A percentile compares a stretch with the other conserved stretches of the same genome.
phyloP scores from a whole-genome alignment of 164 flowering plant species.

The Litsea cubeba region DNA sequence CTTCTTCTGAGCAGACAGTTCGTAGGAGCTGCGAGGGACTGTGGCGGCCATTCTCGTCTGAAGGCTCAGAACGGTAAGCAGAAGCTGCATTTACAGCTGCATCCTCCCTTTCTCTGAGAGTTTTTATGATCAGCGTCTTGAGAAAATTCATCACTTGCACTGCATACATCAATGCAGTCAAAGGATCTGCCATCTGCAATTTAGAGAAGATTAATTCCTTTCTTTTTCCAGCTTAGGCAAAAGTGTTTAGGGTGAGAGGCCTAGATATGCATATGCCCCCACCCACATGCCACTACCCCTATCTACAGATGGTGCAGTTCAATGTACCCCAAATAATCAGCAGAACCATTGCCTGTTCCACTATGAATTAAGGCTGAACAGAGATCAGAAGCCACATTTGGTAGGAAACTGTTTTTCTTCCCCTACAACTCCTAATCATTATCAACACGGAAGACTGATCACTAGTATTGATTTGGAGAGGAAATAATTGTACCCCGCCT shows the following conservation, averaged over 20 bases:
- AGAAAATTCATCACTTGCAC: conserved; percentile 92
- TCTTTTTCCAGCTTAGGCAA: neutral
- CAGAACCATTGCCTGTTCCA: no score
- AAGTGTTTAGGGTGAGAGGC: neutral
- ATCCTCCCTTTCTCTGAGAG: conserved; percentile 57
- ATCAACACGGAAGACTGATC: no score
- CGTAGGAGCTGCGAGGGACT: conserved; percentile 40
- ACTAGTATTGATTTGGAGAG: no score
- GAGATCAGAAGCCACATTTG: no score
- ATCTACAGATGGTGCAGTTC: no score
- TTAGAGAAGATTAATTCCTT: neutral
- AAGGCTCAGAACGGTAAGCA: conserved; percentile 38
- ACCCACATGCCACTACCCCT: no score
- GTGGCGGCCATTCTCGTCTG: conserved; percentile 47
- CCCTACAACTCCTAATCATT: no score
- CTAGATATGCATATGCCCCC: no score
- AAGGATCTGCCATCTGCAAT: conserved; percentile 87
- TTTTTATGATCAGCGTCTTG: conserved; percentile 54
- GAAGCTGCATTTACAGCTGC: conserved; percentile 31
- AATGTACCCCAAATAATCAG: no score
- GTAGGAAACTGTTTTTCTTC: no score
- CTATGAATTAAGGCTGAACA: no score
- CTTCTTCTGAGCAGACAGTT: conserved; percentile 22
- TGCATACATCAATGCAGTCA: conserved; percentile 83
- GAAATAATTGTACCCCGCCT: no score